Evolutionary conservation across 2,329 filamentous ascomycete genomes (phyloP).

Genomic region (Paraphoma chrysanthemicola): DNA sequence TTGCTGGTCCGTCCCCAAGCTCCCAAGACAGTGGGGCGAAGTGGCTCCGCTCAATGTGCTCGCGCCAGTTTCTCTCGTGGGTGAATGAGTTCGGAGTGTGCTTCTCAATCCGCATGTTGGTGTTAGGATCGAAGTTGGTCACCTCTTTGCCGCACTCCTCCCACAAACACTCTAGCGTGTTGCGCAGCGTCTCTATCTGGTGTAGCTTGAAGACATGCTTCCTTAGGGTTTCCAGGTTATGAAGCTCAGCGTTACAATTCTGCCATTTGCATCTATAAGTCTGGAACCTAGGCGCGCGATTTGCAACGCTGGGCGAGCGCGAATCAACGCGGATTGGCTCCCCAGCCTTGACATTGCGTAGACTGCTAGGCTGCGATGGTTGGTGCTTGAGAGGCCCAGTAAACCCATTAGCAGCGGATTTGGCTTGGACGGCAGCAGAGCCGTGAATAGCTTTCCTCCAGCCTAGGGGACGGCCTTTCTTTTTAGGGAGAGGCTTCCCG

Average conservation of each 20-base stretch:
- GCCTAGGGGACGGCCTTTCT: slow-evolving; percentile 57
- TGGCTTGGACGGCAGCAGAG: slow-evolving; percentile 34
- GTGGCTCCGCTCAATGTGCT: slow-evolving; percentile 61
- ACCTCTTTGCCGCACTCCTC: slow-evolving; percentile 47
- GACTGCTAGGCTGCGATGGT: slow-evolving; percentile 31
- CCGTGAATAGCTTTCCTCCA: slow-evolving; percentile 58
- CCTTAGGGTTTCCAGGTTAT: slow-evolving; percentile 66
- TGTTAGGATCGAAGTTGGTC: slow-evolving; percentile 26
- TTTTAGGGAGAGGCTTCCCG: slow-evolving; percentile 49
- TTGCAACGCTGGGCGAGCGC: slow-evolving; percentile 38
- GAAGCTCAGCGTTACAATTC: slow-evolving; percentile 63
- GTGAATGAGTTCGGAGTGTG: slow-evolving; percentile 44
- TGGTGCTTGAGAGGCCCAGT: slow-evolving; percentile 12
- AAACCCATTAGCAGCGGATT: slow-evolving; percentile 30
- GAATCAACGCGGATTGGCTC: slow-evolving; percentile 36
- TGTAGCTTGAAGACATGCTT: slow-evolving; percentile 67
- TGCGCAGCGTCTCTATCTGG: slow-evolving; percentile 41
- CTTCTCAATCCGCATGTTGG: slow-evolving; percentile 28
- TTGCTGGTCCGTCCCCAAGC: slow-evolving; percentile 65
- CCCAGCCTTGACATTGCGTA: slow-evolving; percentile 30
- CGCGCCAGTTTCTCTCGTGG: slow-evolving; percentile 52
- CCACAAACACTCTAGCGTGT: slow-evolving; percentile 56
- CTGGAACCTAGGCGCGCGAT: slow-evolving; percentile 45
- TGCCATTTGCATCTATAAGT: slow-evolving; percentile 67
- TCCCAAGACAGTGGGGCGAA: slow-evolving; percentile 62